Conservation (phyloP, 768 basidiomycete species). For the Tricholoma matsutake region DNA sequence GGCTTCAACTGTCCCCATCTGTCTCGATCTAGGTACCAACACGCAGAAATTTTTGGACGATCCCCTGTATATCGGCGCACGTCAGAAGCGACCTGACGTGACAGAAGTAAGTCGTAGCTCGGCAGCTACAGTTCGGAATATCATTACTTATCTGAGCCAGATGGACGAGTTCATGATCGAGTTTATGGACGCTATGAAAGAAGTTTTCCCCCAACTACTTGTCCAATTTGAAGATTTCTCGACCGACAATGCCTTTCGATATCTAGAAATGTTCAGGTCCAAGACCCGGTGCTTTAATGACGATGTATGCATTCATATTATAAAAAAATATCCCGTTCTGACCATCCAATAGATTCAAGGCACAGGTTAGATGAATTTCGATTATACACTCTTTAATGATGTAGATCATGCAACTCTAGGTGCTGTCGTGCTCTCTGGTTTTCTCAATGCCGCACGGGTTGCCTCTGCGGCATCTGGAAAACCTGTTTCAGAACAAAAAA, state of each 20-base stretch:
- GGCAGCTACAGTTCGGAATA: not conserved
- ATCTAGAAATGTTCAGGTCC: constrained; percentile 59
- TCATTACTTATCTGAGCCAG: constrained; percentile 25
- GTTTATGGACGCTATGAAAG: constrained; percentile 67
- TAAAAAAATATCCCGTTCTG: not conserved
- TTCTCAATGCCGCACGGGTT: constrained; percentile 68
- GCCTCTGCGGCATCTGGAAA: constrained; percentile 50
- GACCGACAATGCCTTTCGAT: constrained; percentile 75
- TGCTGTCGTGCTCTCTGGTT: constrained; percentile 71
- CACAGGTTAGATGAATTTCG: constrained; percentile 38
- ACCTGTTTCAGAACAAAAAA: constrained; percentile 68
- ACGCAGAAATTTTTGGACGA: constrained; percentile 63
- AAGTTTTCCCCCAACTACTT: constrained; percentile 62
- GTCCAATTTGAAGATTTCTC: constrained; percentile 81
- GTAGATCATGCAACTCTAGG: constrained; percentile 32
- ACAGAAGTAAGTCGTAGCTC: constrained; percentile 33
- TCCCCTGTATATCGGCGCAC: constrained; percentile 73
- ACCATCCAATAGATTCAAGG: constrained; percentile 52
- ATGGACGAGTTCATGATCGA: constrained; percentile 75
- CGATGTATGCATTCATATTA: constrained; percentile 45
- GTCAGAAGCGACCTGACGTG: constrained; percentile 46
- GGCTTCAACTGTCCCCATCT: constrained; percentile 56
- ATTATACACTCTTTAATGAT: constrained; percentile 2
- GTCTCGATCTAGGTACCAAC: constrained; percentile 76
- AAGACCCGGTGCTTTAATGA: constrained; percentile 68